Evolutionary conservation across 345 rosid species (phyloP).

Genomic region (Ceriops zippeliana): DNA sequence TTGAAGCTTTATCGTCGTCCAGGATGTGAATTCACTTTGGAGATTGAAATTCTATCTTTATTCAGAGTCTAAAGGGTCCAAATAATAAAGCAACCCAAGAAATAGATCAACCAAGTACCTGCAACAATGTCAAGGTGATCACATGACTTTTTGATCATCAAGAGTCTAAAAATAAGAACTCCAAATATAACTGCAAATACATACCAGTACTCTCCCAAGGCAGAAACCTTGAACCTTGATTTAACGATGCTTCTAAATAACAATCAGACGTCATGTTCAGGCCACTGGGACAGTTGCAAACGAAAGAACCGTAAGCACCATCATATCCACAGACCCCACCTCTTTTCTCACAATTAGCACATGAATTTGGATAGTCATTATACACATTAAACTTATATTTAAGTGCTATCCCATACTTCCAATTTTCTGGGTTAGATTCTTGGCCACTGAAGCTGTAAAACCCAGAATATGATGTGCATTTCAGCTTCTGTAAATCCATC

Average conservation of each 20-base stretch:
- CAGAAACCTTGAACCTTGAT: slow-evolving; percentile 25
- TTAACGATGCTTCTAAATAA: slow-evolving; percentile 45
- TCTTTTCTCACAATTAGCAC: slow-evolving; percentile 69
- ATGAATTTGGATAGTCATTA: slow-evolving; percentile 60
- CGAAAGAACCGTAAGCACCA: slow-evolving; percentile 46
- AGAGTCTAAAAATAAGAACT: slow-evolving; percentile 18
- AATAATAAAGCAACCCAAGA: slow-evolving; percentile 21
- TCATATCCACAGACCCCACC: slow-evolving; percentile 73
- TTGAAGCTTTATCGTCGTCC: no score
- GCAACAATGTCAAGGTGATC: slow-evolving; percentile 11
- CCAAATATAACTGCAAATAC: not conserved
- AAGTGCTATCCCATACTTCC: slow-evolving; percentile 84
- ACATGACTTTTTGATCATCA: not conserved
- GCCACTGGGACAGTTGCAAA: slow-evolving; percentile 71
- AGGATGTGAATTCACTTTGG: no score
- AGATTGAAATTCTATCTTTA: no score
- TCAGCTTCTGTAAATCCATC: slow-evolving; percentile 62
- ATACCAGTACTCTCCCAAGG: slow-evolving; percentile 27
- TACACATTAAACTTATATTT: slow-evolving; percentile 78
- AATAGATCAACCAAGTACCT: slow-evolving; percentile 25
- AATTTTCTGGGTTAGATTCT: slow-evolving; percentile 67
- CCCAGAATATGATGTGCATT: slow-evolving; percentile 68
- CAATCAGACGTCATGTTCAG: slow-evolving; percentile 64
- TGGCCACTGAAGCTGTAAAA: slow-evolving; percentile 77
- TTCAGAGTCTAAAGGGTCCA: slow-evolving; percentile 1